Percentiles rank a stretch among this genome's conserved stretches.
phyloP scores from a whole-genome alignment of 257 asterid genomes.

The Solanum rostratum region DNA sequence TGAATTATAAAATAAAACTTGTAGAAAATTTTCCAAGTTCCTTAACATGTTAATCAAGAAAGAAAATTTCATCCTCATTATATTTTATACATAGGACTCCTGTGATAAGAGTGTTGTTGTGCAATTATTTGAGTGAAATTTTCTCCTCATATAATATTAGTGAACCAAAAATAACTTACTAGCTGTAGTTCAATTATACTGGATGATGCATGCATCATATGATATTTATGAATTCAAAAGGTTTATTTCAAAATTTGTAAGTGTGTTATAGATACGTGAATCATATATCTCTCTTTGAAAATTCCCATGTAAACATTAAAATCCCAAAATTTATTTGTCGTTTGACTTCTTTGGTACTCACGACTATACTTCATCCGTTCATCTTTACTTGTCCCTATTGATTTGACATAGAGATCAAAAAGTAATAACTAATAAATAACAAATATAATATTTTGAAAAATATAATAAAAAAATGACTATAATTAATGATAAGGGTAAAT shows the following conservation, averaged over 20 bases:
- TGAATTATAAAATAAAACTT: background rate
- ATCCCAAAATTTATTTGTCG: background rate
- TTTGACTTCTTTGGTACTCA: background rate
- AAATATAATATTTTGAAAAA: too few relatives aligned
- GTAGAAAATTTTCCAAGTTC: background rate
- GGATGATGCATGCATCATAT: background rate
- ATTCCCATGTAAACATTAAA: background rate
- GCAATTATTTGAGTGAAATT: background rate
- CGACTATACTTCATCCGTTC: too few relatives aligned
- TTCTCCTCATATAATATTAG: background rate
- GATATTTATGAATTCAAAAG: background rate
- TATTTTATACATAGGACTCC: too few relatives aligned
- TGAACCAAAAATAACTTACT: background rate
- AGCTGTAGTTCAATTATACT: background rate
- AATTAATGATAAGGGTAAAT: too few relatives aligned
- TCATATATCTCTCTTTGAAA: background rate
- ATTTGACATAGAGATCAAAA: too few relatives aligned
- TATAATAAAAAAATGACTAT: too few relatives aligned
- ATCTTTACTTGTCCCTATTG: too few relatives aligned
- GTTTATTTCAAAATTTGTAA: background rate
- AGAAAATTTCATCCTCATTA: background rate
- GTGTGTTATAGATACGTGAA: background rate
- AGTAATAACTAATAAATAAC: too few relatives aligned
- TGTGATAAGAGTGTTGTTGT: too few relatives aligned
- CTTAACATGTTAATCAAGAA: background rate